Evolutionary conservation across 768 basidiomycete species (phyloP).

Genomic region (Tylopilus sp.): DNA sequence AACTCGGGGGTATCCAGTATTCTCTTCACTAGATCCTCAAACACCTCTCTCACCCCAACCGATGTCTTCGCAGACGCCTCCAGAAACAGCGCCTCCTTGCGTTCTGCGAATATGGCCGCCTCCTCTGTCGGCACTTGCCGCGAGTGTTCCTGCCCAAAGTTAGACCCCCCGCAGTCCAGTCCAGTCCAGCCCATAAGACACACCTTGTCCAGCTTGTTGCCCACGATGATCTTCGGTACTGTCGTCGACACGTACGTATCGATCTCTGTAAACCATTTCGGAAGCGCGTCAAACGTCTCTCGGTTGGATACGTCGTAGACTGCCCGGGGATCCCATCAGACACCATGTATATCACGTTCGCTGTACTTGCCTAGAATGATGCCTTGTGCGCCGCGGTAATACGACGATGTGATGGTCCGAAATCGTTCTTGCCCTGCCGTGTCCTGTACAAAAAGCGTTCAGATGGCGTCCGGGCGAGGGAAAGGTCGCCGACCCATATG

Average conservation of each 20-base stretch:
- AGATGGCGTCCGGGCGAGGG: neutral
- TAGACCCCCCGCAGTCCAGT: neutral
- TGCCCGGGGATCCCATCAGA: slow-evolving; percentile 24
- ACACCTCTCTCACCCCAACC: slow-evolving; percentile 74
- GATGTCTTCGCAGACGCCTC: slow-evolving; percentile 94
- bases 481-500: slow-evolving; percentile 74
- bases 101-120: slow-evolving; percentile 72
- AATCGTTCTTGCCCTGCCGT: slow-evolving; percentile 98
- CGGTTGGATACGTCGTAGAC: slow-evolving; percentile 95
- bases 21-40: slow-evolving; percentile 71
- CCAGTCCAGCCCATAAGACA: too few relatives aligned
- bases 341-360: neutral
- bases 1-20: slow-evolving; percentile 83
- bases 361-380: slow-evolving; percentile 60
- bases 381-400: slow-evolving; percentile 88
- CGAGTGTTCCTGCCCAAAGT: slow-evolving; percentile 68
- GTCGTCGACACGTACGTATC: slow-evolving; percentile 87
- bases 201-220: slow-evolving; percentile 92
- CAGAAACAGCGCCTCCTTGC: slow-evolving; percentile 83
- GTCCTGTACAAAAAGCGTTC: slow-evolving; percentile 47
- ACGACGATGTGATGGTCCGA: slow-evolving; percentile 90
- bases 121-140: slow-evolving; percentile 81
- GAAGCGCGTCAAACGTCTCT: slow-evolving; percentile 91
- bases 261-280: slow-evolving; percentile 88
- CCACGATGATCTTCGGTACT: slow-evolving; percentile 93